Percentiles rank a stretch among this genome's conserved stretches.
phyloP scores from a whole-genome alignment of 306 rosid genomes.

The Lathyrus tuberosus region DNA sequence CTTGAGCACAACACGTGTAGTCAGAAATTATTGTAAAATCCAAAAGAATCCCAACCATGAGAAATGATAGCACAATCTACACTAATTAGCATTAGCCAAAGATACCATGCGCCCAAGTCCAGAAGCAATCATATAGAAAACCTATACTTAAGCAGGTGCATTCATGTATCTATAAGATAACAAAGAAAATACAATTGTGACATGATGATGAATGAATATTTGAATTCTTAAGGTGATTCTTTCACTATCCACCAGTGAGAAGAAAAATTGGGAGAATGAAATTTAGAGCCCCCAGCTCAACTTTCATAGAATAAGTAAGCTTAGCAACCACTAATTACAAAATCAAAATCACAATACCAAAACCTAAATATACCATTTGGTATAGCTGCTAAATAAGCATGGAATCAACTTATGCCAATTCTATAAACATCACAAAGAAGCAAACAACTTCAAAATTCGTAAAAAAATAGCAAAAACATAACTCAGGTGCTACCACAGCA shows the following conservation, averaged over 20 bases:
- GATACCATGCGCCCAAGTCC: constrained; percentile 13
- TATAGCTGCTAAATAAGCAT: constrained; percentile 2
- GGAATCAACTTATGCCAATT: too few species aligned
- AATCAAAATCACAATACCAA: constrained; percentile 1
- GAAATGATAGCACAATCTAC: constrained; percentile 18
- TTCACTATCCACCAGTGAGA: neutral
- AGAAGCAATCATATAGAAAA: neutral
- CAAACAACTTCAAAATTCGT: constrained; percentile 7
- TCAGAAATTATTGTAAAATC: constrained; percentile 24
- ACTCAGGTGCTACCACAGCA: neutral
- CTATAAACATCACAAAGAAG: neutral
- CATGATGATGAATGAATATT: constrained; percentile 3
- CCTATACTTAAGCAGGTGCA: too few species aligned
- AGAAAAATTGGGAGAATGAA: neutral
- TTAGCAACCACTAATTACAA: constrained; percentile 9
- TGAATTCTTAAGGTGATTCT: constrained; percentile 11
- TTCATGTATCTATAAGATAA: neutral
- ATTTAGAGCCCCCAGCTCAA: neutral
- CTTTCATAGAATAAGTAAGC: constrained; percentile 5
- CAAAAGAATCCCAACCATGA: constrained; percentile 19
- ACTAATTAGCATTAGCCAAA: constrained; percentile 17
- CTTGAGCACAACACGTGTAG: constrained; percentile 40
- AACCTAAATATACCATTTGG: constrained; percentile 14
- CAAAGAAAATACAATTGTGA: neutral
- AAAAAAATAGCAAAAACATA: constrained; percentile 25